Conservation (phyloP, 345 rosid species). For the Aquilaria malaccensis region DNA sequence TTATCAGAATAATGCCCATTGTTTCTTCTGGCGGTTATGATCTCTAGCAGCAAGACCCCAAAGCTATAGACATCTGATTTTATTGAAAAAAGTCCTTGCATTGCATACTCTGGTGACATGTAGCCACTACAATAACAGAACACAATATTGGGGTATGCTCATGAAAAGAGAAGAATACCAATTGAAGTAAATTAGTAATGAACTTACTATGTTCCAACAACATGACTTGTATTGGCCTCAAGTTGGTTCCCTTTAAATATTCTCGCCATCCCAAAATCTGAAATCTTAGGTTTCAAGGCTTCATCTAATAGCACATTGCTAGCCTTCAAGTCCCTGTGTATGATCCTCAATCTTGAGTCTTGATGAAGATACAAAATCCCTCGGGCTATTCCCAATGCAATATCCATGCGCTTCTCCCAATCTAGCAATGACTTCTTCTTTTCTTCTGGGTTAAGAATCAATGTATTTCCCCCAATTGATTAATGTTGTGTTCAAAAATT, state of each 20-base stretch:
- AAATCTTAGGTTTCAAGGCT: constrained; percentile 41
- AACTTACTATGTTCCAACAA: constrained; percentile 59
- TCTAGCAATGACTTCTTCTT: constrained; percentile 20
- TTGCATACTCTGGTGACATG: constrained; percentile 68
- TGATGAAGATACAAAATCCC: constrained; percentile 57
- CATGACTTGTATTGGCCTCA: constrained; percentile 36
- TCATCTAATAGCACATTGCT: constrained; percentile 47
- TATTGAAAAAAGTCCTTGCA: constrained; percentile 45
- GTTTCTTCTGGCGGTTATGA: constrained; percentile 37
- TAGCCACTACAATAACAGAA: constrained; percentile 34
- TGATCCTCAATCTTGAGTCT: constrained; percentile 60
- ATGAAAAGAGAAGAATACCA: background rate
- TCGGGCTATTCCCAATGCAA: constrained; percentile 45
- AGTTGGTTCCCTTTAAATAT: constrained; percentile 37
- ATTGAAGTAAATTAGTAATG: background rate
- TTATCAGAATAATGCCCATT: constrained; percentile 14
- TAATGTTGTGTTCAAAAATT: background rate
- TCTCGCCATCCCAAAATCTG: constrained; percentile 55
- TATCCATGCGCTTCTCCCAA: constrained; percentile 48
- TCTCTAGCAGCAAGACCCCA: constrained; percentile 56
- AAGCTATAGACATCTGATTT: constrained; percentile 65
- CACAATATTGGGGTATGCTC: too few species aligned
- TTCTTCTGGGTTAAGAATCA: constrained; percentile 18
- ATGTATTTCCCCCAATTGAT: background rate
- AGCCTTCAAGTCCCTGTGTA: constrained; percentile 57